Base-by-base conservation (phyloP, 1,139 yeast genomes). In the Blastobotrys capitulatus region DNA sequence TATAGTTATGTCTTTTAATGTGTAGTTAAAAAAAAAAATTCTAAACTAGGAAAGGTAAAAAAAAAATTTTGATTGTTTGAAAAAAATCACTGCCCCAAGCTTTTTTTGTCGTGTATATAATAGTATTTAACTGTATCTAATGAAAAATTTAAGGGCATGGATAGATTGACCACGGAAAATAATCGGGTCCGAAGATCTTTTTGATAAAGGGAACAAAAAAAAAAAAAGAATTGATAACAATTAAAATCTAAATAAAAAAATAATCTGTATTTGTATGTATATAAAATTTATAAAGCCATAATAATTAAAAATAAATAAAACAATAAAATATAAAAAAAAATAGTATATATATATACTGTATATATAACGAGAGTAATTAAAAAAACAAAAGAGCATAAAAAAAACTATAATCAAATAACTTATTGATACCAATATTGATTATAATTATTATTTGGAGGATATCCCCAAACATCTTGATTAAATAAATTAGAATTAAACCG, bases 371-470 rank as follows among this genome's bases (percentile, higher is more conserved):
- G 5, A n/a, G 25, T 22, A 22, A n/a, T n/a, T n/a, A n/a, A n/a
- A n/a, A n/a, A n/a, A n/a, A n/a, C n/a, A n/a, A n/a, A n/a, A n/a
- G n/a, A n/a, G n/a, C n/a, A n/a, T n/a, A n/a, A n/a, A n/a, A n/a
- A n/a, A n/a, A n/a, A n/a, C n/a, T n/a, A n/a, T n/a, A n/a, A n/a
- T n/a, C n/a, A n/a, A n/a, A n/a, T 26, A 38, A 38, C 9, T 13
- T 18, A 12, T 16, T 35, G 43, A 32, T 35, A 50, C 48, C 48
- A 47, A 37, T 50, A 50, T 19, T 46, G 49, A 18, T 40, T 46
- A 37, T 18, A 38, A 26, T 22, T 35, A 39, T 40, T 32, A 38
- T 31, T 45, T 42, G 36, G 31, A 29, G 13, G 18, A 37, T 20
- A 32, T 31, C 38, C 37, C 44, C 44, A 48, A 15, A 37, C 42